Evolutionary conservation across 2,329 filamentous ascomycete genomes (phyloP), one percentile per base, ranked within the genome.

Genomic region (Alternaria atra): DNA sequence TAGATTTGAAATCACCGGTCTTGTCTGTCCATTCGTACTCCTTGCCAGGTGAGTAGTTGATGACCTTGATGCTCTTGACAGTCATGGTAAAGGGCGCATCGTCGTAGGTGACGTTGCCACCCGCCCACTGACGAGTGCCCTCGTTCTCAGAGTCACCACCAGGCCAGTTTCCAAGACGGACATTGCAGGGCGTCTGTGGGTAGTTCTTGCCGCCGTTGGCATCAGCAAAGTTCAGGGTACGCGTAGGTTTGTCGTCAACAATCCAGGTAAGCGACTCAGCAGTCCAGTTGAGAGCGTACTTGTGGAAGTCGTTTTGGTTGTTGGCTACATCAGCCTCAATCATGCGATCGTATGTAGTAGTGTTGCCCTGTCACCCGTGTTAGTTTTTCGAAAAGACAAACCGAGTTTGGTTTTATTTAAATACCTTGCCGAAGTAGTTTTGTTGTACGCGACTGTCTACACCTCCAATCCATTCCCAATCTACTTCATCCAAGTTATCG

Each of bases 401-500:
- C 23, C 3, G 17, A 15, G 25, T 25, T 86, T 9, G 13, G 20
- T 25, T 44, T 46, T 35, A 6, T 10, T 29, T 20, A 13, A n/a
- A 17, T 60, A 60, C 57, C 83, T 91, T 91, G 81, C 88, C 87
- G 80, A 91, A 92, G 80, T 90, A 94, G 82, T 94, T 94, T 68
- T 87, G 90, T 69, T 91, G 85, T 8, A 87, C 90, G 34, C 84
- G 80, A 15, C 83, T 86, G 56, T 81, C 79, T 73, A 92, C 89
- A 58, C 85, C 85, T 46, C 92, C 92, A 60, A 93, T 84, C 73
- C 92, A 91, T 75, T 95, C 92, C 82, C 92, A 94, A 74, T 97
- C 93, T 40, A 97, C 89, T 80, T 97, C 92, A 76, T 97, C 93
- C 13, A 94, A 84, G 70, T 93, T 90, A 69, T 95, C 90, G 52